Evolutionary conservation across 306 rosid genomes (phyloP), one percentile per base, ranked within the genome.

Genomic region (Rosa persica): DNA sequence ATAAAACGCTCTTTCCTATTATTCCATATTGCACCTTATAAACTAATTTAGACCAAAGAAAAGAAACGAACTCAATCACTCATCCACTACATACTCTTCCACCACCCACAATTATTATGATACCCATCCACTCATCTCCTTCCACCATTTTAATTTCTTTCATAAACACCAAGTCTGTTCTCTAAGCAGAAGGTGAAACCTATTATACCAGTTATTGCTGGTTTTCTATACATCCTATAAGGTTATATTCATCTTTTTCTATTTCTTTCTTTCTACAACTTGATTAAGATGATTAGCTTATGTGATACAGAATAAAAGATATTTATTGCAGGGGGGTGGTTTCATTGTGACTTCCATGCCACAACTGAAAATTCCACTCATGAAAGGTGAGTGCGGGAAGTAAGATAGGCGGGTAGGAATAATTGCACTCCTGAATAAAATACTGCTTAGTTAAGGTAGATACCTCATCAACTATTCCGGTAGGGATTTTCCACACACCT

Each of bases 391-490:
- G 8, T 5, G 67, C 9, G 5, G 20, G 3, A 25, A 23, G 38
- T 61, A 62, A 62, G 67, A 60, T 7, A 11, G 67, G 67, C 19
- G 9, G 17, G 27, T 55, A 8, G 61, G 61, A 55, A 9, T 55
- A 55, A 55, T 9, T 20, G 60, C 11, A 19, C 60, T 54, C 64
- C 12, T 55, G 23, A 46, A n/a, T 72, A 74, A 76, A 62, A 62
- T 12, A 74, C 60, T 51, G 58, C 72, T 46, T 38, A 70, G 34
- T 23, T 20, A 71, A 30, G 55, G 42, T 34, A 70, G 70, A 81
- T 58, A 92, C 98, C 96, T 92, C 89, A 69, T 95, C 98, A 65
- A 89, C 90, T 79, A 91, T 82, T 78, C 98, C 98, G 6, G 98
- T 95, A 64, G 98, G 97, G 61, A 90, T 73, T 83, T 95, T 95